Evolutionary conservation across 768 basidiomycete species (phyloP), one percentile per base, ranked within the genome.

Genomic region (Pulveroboletus frians): DNA sequence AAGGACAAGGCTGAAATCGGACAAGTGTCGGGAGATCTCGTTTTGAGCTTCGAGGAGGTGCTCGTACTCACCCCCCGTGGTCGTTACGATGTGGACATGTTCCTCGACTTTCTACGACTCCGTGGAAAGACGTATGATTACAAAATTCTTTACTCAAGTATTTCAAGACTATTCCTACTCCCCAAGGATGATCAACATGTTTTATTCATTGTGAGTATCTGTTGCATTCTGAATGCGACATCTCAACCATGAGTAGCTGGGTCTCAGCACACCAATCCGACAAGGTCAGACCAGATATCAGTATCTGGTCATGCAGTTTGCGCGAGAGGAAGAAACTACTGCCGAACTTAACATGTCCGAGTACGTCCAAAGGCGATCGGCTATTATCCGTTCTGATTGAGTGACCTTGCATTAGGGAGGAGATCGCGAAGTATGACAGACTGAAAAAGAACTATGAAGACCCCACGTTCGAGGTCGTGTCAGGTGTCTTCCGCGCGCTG

Each of bases 71-170:
- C 96, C 0, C 96, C 96, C 51, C 84, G 95, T 76, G 94, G 95
- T 46, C 85, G 92, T 47, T 96, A 94, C 68, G 94, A 97, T 60
- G 86, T 99, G 71, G 96, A 98, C 71, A 92, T 99, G 88, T 97
- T 91, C 76, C 84, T 84, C 21, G 89, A 90, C 46, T 98, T 93
- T 73, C 68, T 99, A 63, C 85, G 96, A 37, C 72, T 98, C 29
- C 86, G 93, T n/a, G 96, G 96, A 45, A 96, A 97, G 71, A 97
- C 94, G 2, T 98, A 98, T 70, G 96, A 99, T 69, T 99, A 99
- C 78, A 93, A 97, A 71, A 91, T 99, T 50, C 76, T 90, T 20
- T 96, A 94, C 69, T 77, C 80, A 32, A 88, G 86, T 54, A 91
- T 99, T 57, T 84, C 88, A 20, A 78, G 81, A 50, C 71, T 98